Base-by-base conservation (phyloP, 345 rosid species). In the Boechera divaricarpa region DNA sequence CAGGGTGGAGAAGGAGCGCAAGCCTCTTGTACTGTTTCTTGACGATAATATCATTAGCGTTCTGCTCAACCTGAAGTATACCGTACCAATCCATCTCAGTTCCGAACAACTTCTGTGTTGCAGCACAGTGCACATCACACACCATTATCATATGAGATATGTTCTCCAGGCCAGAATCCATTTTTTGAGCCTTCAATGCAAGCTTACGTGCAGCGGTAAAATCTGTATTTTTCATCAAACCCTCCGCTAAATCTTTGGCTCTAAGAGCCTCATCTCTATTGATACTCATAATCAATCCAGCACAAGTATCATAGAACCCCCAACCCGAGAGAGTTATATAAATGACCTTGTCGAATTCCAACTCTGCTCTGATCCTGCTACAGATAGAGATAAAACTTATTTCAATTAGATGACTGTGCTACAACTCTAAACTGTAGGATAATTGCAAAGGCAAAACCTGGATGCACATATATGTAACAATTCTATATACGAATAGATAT, bases 181-280 rank as follows among this genome's bases (percentile, higher is more conserved):
- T 89, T 6, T 81, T 86, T 29, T 79, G 91, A 80, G 98, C 99
- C 77, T 67, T 94, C 8, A 67, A 58, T 2, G 83, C 90, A 73
- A 89, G 62, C 79, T 76, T 94, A 69, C 87, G 96, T 63, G 98
- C 99, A 41, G 74, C 83, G 0, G 45, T 38, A 77, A 88, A 95
- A 52, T 95, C 93, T 59, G 80, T 65, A 63, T 70, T 85, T 63
- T 80, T 81, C 98, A 95, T 85, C 80, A 83, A 86, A 55, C 52
- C 79, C 82, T 87, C 94, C 1, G 99, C 99, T 45, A 88, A 63
- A 8, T 28, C 85, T 82, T 79, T 89, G 78, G 93, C 93, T 79
- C 94, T 88, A 62, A 89, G 55, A 75, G 99, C 99, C 90, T 92
- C 99, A 68, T 91, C 98, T 77, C 86, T 92, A 76, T 95, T 91